A percentile compares a stretch with the other conserved stretches of the same genome.
Evolutionary conservation across 441 rosid genomes (phyloP).

Genomic region (Melastoma candidum): DNA sequence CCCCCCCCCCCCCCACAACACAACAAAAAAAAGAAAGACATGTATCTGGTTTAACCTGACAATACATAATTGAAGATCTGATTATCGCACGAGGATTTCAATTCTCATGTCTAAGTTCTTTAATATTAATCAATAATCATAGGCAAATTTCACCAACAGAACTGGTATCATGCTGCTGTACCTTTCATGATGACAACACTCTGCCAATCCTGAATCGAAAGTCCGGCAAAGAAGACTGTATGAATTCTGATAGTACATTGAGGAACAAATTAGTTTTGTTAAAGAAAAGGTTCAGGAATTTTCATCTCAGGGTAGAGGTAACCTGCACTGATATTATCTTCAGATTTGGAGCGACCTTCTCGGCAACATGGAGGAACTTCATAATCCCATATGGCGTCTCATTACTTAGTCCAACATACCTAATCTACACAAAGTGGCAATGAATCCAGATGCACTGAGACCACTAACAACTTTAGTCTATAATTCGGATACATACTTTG

Average conservation of each 20-base stretch:
- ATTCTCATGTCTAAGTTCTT: no score
- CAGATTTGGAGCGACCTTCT: conserved; percentile 27
- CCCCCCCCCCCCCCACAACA: no score
- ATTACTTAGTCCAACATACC: conserved; percentile 54
- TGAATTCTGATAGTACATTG: conserved; percentile 30
- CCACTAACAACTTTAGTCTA: conserved; percentile 2
- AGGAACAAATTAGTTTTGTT: conserved; percentile 13
- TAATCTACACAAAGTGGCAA: conserved; percentile 26
- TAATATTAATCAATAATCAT: no score
- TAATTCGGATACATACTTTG: conserved; percentile 23
- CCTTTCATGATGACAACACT: conserved; percentile 64
- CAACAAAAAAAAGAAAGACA: no score
- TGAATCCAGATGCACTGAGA: background rate
- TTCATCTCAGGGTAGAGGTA: conserved; percentile 4
- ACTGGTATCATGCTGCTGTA: conserved; percentile 11
- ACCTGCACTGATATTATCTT: conserved; percentile 49
- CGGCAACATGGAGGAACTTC: conserved; percentile 46
- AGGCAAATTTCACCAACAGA: background rate
- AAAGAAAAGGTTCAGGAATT: conserved; percentile 6
- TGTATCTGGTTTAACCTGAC: no score
- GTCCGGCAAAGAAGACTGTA: conserved; percentile 54
- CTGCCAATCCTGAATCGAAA: conserved; percentile 55
- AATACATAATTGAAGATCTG: no score
- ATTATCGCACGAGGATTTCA: no score
- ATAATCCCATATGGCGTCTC: conserved; percentile 57